Conservation (phyloP, 805 yeast genomes). For the Kurtzmaniella fragi region DNA sequence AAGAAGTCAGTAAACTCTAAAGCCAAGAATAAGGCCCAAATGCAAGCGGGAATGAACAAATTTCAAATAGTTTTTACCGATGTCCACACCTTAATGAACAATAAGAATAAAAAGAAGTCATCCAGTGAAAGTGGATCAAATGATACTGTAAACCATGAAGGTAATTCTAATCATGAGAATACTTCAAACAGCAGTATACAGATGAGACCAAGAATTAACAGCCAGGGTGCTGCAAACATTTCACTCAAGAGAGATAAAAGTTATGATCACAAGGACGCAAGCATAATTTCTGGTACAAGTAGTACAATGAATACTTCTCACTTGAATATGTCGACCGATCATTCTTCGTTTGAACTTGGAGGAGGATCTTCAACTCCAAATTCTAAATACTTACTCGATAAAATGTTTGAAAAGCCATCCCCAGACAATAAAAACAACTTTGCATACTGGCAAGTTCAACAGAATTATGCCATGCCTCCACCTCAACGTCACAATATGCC, state of each 20-base stretch:
- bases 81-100: conserved; percentile 24
- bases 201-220: conserved; percentile 1
- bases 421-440: conserved; percentile 15
- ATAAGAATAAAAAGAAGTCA: conserved; percentile 10
- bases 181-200: not conserved
- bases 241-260: not conserved
- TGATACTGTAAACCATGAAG: not conserved
- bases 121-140: not conserved
- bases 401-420: conserved; percentile 35
- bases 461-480: conserved; percentile 13
- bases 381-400: conserved; percentile 34
- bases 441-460: conserved; percentile 8
- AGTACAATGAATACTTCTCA: conserved; percentile 25
- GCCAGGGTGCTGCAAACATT: not conserved
- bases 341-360: conserved; percentile 35
- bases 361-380: conserved; percentile 37
- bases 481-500: conserved; percentile 6
- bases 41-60: conserved; percentile 39
- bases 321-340: conserved; percentile 34
- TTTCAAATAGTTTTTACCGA: conserved; percentile 45
- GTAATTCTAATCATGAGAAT: conserved; percentile 1
- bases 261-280: conserved; percentile 1
- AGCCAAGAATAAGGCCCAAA: conserved; percentile 17
- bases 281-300: conserved; percentile 8
- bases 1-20: conserved; percentile 3